These are phyloP conservation scores for Blastocystis sp. DNA, from an alignment of 352 stramenopile species.

Conservation along the genomic window DNA sequence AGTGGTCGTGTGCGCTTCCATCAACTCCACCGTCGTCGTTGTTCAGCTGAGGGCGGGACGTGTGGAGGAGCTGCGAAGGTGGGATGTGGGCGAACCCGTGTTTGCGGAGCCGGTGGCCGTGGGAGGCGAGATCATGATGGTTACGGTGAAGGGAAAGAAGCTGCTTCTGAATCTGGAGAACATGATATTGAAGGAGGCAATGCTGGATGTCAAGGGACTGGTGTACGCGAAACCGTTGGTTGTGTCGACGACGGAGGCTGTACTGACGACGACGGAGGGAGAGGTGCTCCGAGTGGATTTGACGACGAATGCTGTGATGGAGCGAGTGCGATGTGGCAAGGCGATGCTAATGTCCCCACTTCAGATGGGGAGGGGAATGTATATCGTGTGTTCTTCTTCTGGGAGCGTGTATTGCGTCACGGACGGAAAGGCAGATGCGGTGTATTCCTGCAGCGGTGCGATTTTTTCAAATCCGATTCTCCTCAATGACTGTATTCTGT, in stretches of 20 bases:
- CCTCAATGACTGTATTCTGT: not conserved
- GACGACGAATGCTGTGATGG: not conserved
- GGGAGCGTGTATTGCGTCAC: too few relatives aligned
- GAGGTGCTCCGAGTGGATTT: too few relatives aligned
- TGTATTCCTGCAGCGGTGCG: not conserved
- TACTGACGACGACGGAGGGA: not conserved
- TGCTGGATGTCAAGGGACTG: not conserved
- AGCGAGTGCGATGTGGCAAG: not conserved
- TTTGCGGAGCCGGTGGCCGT: conserved; percentile 5
- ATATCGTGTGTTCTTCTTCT: not conserved
- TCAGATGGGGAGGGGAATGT: not conserved
- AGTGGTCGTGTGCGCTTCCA: not conserved
- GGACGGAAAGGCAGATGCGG: too few relatives aligned
- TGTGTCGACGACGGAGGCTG: not conserved
- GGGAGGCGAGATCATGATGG: not conserved
- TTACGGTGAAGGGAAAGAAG: not conserved
- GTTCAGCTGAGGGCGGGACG: not conserved
- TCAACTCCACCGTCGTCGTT: not conserved
- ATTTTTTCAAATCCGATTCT: conserved; percentile 12
- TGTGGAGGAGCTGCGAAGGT: not conserved
- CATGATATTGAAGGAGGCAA: not conserved
- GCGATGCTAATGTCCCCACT: not conserved
- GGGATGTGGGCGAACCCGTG: not conserved
- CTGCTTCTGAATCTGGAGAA: not conserved
- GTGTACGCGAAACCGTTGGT: not conserved